Percentiles rank a stretch among this genome's conserved stretches.
Conservation (phyloP, 805 yeast species). For the Priceomyces castillae region DNA sequence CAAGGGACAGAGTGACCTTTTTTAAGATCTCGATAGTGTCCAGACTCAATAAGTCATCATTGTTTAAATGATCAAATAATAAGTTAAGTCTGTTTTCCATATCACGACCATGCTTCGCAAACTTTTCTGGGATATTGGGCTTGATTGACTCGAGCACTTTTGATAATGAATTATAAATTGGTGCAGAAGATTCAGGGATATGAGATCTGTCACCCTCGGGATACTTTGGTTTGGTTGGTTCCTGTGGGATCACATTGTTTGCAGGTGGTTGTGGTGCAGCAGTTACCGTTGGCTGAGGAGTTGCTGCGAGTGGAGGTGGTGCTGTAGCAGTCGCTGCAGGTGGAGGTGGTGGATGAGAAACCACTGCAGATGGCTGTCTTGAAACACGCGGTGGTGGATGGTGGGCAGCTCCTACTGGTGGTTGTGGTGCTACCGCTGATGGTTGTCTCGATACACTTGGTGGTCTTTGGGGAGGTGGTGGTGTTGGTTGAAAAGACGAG, state of each 20-base stretch:
- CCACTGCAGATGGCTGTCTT: constrained; percentile 13
- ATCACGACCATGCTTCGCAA: constrained; percentile 69
- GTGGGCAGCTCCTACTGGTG: not conserved
- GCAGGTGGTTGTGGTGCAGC: constrained; percentile 17
- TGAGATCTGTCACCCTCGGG: constrained; percentile 71
- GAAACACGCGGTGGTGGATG: constrained; percentile 8
- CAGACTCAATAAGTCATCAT: constrained; percentile 59
- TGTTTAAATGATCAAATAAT: constrained; percentile 74
- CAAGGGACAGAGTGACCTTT: constrained; percentile 50
- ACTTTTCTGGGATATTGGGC: constrained; percentile 74
- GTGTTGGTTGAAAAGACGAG: constrained; percentile 6
- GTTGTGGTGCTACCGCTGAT: constrained; percentile 2
- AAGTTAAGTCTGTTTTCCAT: constrained; percentile 78
- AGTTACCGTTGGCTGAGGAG: constrained; percentile 5
- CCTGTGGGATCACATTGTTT: constrained; percentile 28
- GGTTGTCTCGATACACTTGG: constrained; percentile 13
- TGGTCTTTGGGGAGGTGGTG: constrained; percentile 3
- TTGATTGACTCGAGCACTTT: constrained; percentile 57
- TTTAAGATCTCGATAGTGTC: constrained; percentile 55
- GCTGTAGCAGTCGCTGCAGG: constrained; percentile 32
- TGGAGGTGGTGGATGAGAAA: constrained; percentile 11
- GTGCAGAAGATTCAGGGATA: constrained; percentile 55
- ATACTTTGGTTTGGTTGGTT: constrained; percentile 23
- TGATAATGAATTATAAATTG: constrained; percentile 57
- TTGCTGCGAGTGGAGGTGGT: not conserved